phyloP scores from a whole-genome alignment of 805 yeast genomes.

The Lachancea quebecensis region DNA sequence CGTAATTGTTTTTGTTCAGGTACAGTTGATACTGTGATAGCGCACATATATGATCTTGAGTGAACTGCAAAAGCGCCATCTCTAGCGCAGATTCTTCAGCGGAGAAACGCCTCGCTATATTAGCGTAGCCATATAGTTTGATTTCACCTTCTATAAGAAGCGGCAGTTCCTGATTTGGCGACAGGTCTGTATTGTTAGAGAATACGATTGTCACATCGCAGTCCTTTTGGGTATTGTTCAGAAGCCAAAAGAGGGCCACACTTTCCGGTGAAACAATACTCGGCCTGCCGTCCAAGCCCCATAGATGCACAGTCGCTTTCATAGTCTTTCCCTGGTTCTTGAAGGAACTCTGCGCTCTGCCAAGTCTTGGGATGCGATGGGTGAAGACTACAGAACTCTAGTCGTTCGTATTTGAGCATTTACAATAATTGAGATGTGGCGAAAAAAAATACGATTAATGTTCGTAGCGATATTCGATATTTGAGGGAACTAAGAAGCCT shows the following conservation, averaged over 20 bases:
- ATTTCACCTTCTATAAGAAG: constrained; percentile 27
- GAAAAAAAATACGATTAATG: no score
- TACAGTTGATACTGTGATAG: constrained; percentile 53
- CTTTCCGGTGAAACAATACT: constrained; percentile 26
- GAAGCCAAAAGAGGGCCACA: constrained; percentile 25
- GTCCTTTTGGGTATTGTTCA: constrained; percentile 10
- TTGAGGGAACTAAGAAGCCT: no score
- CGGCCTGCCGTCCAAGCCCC: constrained; percentile 25
- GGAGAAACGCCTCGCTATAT: constrained; percentile 33
- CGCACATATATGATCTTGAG: constrained; percentile 37
- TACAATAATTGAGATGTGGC: no score
- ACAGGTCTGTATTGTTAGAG: constrained; percentile 51
- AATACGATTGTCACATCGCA: constrained; percentile 37
- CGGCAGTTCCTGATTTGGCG: constrained; percentile 47
- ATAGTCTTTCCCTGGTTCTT: not conserved
- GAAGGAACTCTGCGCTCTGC: no score
- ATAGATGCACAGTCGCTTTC: constrained; percentile 17
- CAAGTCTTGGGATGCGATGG: not conserved
- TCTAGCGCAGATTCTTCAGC: constrained; percentile 35
- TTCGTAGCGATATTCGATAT: no score
- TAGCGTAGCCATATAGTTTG: constrained; percentile 37
- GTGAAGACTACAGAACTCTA: not conserved
- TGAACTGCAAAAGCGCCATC: constrained; percentile 38
- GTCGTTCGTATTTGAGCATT: no score
- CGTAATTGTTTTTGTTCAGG: constrained; percentile 52